Evolutionary conservation across 306 rosid species (phyloP), one percentile per base, ranked within the genome.

Genomic region (Inga leiocalycina): DNA sequence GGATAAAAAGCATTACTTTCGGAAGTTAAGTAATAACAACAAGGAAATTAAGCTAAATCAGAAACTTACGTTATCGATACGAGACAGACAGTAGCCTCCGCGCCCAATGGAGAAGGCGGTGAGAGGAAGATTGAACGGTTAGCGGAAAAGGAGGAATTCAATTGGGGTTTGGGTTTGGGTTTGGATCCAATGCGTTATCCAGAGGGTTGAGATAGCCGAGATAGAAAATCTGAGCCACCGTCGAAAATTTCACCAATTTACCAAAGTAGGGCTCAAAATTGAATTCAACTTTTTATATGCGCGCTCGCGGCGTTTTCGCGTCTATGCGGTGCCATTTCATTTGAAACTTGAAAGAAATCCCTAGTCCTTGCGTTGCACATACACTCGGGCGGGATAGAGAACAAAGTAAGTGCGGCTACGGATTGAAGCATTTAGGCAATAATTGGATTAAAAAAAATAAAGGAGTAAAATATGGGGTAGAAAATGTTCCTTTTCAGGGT

Each of bases 151-250:
- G 39, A 57, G 46, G 84, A 17, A 35, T 65, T 65, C 62, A 8
- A 56, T 56, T 56, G 62, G 49, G 49, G 51, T 72, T 72, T 37
- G 49, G 74, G 69, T 72, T 37, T 11, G 27, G 76, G 39, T 22
- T 72, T 72, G 82, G 95, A 91, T 91, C 94, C 86, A 83, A 74
- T 54, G 88, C 69, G 80, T 22, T 45, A 34, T 46, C 77, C 32
- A 11, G 56, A 24, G 35, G n/a, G 72, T n/a, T 12, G 20, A 4
- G 56, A 22, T 5, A 24, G 20, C 19, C 86, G 89, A 75, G 87
- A 37, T 76, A 81, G 86, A 62, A 78, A 41, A 69, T 91, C 89
- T 83, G 95, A 93, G 92, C 91, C 97, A 83, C 92, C 90, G 83
- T 82, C 75, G 71, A 35, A 4, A 5, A n/a, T 56, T 69, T 35